Percentiles rank a stretch among this genome's conserved stretches.
Evolutionary conservation across 768 basidiomycete genomes (phyloP).

Genomic region (Auriscalpium vulgare): DNA sequence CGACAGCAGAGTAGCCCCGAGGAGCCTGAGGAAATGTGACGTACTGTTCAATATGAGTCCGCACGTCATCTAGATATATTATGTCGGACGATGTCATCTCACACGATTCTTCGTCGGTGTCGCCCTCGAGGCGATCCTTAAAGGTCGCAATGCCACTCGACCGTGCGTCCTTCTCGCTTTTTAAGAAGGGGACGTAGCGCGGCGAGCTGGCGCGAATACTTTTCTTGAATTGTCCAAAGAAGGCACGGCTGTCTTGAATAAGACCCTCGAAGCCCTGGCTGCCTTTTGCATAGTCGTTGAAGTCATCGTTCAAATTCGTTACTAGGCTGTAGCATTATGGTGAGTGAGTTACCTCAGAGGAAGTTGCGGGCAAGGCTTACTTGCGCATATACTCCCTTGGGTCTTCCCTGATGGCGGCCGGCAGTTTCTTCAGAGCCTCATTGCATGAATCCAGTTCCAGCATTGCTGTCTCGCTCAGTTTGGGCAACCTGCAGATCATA

Average conservation of each 20-base stretch:
- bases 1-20: neutral
- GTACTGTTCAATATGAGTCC: neutral
- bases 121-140: neutral
- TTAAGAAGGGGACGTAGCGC: slow-evolving; percentile 23
- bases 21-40: neutral
- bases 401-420: slow-evolving; percentile 24
- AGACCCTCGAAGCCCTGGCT: slow-evolving; percentile 18
- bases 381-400: slow-evolving; percentile 23
- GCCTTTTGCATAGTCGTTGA: slow-evolving; percentile 25
- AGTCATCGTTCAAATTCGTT: slow-evolving; percentile 24
- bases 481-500: slow-evolving; percentile 20
- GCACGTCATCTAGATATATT: neutral
- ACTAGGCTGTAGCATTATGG: slow-evolving; percentile 27
- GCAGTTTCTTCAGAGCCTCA: slow-evolving; percentile 21
- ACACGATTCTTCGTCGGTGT: neutral
- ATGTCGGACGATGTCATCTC: neutral
- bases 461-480: slow-evolving; percentile 21
- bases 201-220: slow-evolving; percentile 28
- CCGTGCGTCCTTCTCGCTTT: neutral
- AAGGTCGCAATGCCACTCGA: neutral
- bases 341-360: neutral
- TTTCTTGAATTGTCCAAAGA: slow-evolving; percentile 22
- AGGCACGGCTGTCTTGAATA: slow-evolving; percentile 25
- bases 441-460: slow-evolving; percentile 20
- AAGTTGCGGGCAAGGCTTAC: neutral